Evolutionary conservation across 306 rosid species (phyloP).

Genomic region (Sechiopsis laciniata): DNA sequence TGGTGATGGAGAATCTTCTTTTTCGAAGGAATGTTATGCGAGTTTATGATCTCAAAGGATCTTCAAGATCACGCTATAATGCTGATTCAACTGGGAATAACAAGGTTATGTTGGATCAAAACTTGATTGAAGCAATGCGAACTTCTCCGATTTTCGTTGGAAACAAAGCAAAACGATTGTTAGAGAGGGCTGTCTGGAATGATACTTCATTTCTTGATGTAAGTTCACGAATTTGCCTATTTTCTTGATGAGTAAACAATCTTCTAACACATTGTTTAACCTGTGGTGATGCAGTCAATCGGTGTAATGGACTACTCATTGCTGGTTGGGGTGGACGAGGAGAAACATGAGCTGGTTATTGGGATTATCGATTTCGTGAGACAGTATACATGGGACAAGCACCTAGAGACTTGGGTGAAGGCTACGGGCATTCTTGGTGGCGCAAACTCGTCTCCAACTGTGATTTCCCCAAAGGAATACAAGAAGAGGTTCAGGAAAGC

Average conservation of each 20-base stretch:
- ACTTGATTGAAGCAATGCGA: slow-evolving; percentile 95
- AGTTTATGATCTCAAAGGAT: slow-evolving; percentile 93
- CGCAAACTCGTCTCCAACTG: slow-evolving; percentile 78
- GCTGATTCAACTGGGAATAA: slow-evolving; percentile 74
- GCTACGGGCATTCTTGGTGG: slow-evolving; percentile 96
- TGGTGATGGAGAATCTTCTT: slow-evolving; percentile 97
- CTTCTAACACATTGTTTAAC: background rate
- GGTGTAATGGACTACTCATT: slow-evolving; percentile 97
- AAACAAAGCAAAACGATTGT: slow-evolving; percentile 77
- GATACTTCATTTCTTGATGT: slow-evolving; percentile 95
- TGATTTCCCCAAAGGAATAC: slow-evolving; percentile 85
- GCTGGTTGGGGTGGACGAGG: slow-evolving; percentile 94
- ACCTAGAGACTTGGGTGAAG: slow-evolving; percentile 97
- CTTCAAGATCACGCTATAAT: slow-evolving; percentile 84
- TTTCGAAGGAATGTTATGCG: slow-evolving; percentile 68
- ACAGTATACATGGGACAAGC: slow-evolving; percentile 99
- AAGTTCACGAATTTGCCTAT: slow-evolving; percentile 26
- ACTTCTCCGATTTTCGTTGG: slow-evolving; percentile 95
- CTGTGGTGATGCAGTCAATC: slow-evolving; percentile 50
- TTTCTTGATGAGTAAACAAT: slow-evolving; percentile 7
- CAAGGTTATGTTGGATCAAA: slow-evolving; percentile 86
- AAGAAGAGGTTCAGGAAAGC: slow-evolving; percentile 98
- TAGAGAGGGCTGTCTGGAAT: slow-evolving; percentile 97
- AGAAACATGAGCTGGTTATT: slow-evolving; percentile 76
- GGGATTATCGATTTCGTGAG: slow-evolving; percentile 98